phyloP scores from a whole-genome alignment of 2,329 filamentous ascomycete species.

The Penicillium sp. region DNA sequence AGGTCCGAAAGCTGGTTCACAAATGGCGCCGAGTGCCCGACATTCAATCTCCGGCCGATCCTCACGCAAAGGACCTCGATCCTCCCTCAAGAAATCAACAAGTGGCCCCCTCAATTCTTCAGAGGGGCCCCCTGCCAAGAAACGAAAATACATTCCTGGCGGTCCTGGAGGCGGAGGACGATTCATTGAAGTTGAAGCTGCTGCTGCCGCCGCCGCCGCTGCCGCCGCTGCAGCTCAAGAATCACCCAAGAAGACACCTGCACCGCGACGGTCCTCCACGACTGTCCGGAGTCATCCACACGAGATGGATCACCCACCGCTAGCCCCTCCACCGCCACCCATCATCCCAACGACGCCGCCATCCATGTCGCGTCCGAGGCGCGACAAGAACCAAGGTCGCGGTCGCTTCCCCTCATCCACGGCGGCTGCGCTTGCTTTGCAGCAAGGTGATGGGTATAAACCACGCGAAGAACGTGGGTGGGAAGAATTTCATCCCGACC shows the following conservation, averaged over 20 bases:
- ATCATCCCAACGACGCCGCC: conserved; percentile 40
- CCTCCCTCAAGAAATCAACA: conserved; percentile 33
- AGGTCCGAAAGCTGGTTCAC: conserved; percentile 10
- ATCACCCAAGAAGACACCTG: conserved; percentile 26
- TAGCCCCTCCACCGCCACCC: conserved; percentile 31
- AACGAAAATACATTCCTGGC: conserved; percentile 78
- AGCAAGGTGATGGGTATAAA: conserved; percentile 94
- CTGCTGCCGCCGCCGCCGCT: conserved; percentile 65
- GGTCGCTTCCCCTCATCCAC: conserved; percentile 79
- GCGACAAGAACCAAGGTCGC: conserved; percentile 48
- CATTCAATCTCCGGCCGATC: conserved; percentile 29
- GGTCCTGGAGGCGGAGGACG: conserved; percentile 83
- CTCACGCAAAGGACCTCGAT: conserved; percentile 33
- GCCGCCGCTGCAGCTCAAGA: conserved; percentile 60
- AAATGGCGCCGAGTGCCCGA: conserved; percentile 36
- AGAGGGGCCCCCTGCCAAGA: conserved; percentile 67
- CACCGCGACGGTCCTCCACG: conserved; percentile 46
- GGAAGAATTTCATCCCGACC: conserved; percentile 95
- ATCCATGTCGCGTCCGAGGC: conserved; percentile 40
- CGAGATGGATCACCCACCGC: conserved; percentile 38
- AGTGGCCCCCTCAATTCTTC: conserved; percentile 27
- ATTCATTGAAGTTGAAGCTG: conserved; percentile 70
- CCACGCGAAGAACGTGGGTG: conserved; percentile 93
- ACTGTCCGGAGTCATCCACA: conserved; percentile 57
- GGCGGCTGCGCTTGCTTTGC: conserved; percentile 85